Percentiles rank a stretch among this genome's conserved stretches.
Conservation (phyloP, 495 filamentous ascomycete genomes). For the Aspergillus carlsbadensis region DNA sequence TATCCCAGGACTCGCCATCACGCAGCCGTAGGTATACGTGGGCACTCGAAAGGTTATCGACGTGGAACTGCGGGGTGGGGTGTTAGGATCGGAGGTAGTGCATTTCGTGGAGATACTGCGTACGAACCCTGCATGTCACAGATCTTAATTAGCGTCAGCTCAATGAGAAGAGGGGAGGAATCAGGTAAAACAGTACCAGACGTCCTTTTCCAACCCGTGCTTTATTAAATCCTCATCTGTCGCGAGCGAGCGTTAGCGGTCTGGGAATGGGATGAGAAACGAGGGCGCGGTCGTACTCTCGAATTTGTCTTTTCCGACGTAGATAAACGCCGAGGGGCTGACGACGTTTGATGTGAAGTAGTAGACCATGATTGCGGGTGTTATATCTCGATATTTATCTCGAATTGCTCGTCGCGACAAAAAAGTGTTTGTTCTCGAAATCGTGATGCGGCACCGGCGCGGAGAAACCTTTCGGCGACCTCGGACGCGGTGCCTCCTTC, state of each 20-base stretch:
- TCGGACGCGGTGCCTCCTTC: background rate
- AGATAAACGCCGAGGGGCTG: constrained; percentile 77
- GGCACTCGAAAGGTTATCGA: constrained; percentile 93
- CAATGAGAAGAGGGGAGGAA: background rate
- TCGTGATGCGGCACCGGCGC: constrained; percentile 2
- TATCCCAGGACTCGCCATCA: constrained; percentile 82
- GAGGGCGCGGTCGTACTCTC: constrained; percentile 68
- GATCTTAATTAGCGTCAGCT: constrained; percentile 5
- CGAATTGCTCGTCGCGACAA: background rate
- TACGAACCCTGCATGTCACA: constrained; percentile 36
- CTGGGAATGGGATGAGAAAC: too few species aligned
- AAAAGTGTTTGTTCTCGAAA: background rate
- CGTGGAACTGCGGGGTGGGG: constrained; percentile 75
- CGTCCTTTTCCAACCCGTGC: constrained; percentile 88
- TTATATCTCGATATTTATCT: background rate
- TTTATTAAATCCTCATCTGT: constrained; percentile 95
- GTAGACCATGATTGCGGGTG: constrained; percentile 70
- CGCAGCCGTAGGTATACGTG: constrained; percentile 90
- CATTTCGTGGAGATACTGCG: background rate
- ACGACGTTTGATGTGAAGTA: constrained; percentile 88
- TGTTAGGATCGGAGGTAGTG: constrained; percentile 19
- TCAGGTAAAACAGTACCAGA: constrained; percentile 63
- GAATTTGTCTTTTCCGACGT: constrained; percentile 98
- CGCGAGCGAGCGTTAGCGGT: too few species aligned
- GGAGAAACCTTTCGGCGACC: constrained; percentile 2